These are phyloP conservation scores for Rhynchospora tenuis DNA, from an alignment of 176 grass and related monocot genomes.

Conservation along the genomic window DNA sequence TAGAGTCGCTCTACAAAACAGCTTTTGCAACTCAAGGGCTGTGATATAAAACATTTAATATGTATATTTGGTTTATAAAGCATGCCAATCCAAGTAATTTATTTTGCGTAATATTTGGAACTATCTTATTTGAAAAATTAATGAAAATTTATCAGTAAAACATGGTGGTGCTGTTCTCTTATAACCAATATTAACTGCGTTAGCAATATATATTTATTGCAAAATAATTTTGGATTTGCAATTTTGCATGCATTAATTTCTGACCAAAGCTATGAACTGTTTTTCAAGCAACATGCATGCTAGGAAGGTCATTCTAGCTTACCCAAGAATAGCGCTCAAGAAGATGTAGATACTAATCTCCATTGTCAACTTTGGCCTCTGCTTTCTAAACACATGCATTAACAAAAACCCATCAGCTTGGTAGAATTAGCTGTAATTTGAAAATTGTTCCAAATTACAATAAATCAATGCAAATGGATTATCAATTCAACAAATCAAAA, in stretches of 20 bases:
- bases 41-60: neutral
- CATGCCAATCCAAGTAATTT: neutral
- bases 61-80: neutral
- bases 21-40: neutral
- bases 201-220: neutral
- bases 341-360: slow-evolving; percentile 71
- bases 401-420: neutral
- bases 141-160: neutral
- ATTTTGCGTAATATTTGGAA: neutral
- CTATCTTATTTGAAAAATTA: neutral
- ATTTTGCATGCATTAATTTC: neutral
- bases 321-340: slow-evolving; percentile 77
- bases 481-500: neutral
- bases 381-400: slow-evolving; percentile 45
- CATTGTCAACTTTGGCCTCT: slow-evolving; percentile 65
- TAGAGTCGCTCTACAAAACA: slow-evolving; percentile 39
- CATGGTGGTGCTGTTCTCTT: neutral
- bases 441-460: neutral
- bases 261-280: neutral
- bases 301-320: neutral
- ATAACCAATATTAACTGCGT: neutral
- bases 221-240: neutral
- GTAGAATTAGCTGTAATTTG: neutral
- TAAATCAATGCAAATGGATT: neutral
- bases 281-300: neutral